Conservation (phyloP, 208 protist species). For the Tritrichomonas foetus region DNA sequence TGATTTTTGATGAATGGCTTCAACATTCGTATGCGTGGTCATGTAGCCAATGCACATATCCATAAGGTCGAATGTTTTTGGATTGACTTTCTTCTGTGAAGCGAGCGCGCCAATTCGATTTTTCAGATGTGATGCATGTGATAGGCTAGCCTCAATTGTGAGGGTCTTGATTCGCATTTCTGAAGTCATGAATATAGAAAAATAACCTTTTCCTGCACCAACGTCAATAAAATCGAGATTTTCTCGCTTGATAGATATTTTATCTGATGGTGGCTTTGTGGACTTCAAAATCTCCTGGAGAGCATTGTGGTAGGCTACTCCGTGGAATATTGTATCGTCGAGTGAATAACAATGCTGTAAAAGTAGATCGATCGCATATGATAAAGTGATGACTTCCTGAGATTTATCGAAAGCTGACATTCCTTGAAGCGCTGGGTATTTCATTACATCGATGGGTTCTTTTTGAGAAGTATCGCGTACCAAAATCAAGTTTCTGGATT, state of each 20-base stretch:
- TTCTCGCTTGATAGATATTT: neutral
- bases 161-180: neutral
- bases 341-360: neutral
- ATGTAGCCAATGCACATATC: conserved; percentile 29
- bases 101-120: neutral
- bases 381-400: neutral
- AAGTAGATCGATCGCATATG: neutral
- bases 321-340: conserved; percentile 14
- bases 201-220: conserved; percentile 38
- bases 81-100: neutral
- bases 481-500: neutral
- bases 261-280: neutral
- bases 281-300: neutral
- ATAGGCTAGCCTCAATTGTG: neutral
- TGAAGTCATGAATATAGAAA: neutral
- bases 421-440: neutral
- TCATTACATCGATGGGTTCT: neutral
- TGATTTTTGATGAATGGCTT: neutral
- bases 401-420: neutral
- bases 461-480: neutral
- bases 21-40: neutral
- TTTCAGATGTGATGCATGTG: neutral
- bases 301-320: neutral
- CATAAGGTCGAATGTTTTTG: conserved; percentile 9
- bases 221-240: neutral